Conservation (phyloP, 495 filamentous ascomycete species). For the Aspergillus wentii region DNA sequence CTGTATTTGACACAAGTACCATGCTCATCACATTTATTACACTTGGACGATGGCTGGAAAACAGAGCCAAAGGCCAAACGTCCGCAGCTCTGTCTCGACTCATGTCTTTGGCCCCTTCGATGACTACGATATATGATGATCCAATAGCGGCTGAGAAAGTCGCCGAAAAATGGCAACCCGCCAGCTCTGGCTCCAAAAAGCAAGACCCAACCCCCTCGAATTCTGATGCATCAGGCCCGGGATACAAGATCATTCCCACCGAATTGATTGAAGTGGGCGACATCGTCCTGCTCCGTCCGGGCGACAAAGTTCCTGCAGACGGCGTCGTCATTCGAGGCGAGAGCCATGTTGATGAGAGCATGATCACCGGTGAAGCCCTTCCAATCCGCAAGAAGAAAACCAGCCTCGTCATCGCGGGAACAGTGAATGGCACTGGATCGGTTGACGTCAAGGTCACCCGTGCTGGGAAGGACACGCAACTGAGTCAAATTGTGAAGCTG, state of each 20-base stretch:
- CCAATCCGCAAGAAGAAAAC: constrained; percentile 85
- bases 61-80: constrained; percentile 93
- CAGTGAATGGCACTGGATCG: constrained; percentile 88
- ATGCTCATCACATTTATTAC: constrained; percentile 98
- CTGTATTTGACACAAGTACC: constrained; percentile 94
- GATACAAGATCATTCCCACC: constrained; percentile 82
- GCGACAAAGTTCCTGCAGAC: constrained; percentile 95
- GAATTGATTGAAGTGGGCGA: constrained; percentile 94
- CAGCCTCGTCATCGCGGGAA: constrained; percentile 82
- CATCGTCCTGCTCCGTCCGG: constrained; percentile 86
- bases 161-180: constrained; percentile 68
- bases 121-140: constrained; percentile 97
- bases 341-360: constrained; percentile 93
- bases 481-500: constrained; percentile 95
- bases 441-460: constrained; percentile 91
- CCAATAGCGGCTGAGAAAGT: constrained; percentile 89
- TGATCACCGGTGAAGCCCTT: constrained; percentile 97
- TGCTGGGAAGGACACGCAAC: constrained; percentile 89
- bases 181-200: constrained; percentile 12
- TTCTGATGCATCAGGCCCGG: constrained; percentile 51
- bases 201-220: constrained; percentile 13
- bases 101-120: constrained; percentile 93
- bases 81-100: constrained; percentile 90
- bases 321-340: constrained; percentile 82
- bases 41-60: constrained; percentile 88